Conservation (phyloP, 306 rosid species). For the Acmispon strigosus region DNA sequence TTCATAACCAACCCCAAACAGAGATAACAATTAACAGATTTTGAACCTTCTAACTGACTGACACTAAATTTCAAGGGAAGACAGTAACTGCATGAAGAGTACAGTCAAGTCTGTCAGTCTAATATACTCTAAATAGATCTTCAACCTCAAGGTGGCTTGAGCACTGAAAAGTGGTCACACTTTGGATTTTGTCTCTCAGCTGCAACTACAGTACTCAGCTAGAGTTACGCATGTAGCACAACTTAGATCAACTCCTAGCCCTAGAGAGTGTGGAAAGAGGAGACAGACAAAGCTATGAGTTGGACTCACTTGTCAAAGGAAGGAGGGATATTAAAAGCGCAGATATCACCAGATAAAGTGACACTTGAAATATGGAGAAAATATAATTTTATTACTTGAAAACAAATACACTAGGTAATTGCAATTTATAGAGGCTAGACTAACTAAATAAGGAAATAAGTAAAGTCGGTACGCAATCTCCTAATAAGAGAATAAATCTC, state of each 20-base stretch:
- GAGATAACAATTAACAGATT: not conserved
- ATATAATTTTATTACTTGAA: too few species aligned
- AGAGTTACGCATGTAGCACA: not conserved
- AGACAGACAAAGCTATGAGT: not conserved
- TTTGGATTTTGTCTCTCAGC: not conserved
- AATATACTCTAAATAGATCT: not conserved
- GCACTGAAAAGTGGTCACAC: too few species aligned
- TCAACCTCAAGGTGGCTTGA: not conserved
- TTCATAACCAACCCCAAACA: not conserved
- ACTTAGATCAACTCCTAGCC: not conserved
- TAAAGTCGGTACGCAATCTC: too few species aligned
- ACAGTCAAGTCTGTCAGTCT: not conserved
- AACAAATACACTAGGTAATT: too few species aligned
- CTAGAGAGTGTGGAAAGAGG: not conserved
- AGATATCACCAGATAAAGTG: not conserved
- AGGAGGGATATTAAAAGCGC: not conserved
- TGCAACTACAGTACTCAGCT: not conserved
- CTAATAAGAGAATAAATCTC: too few species aligned
- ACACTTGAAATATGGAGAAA: not conserved
- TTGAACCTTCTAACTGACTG: not conserved
- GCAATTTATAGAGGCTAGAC: too few species aligned
- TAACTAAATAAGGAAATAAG: too few species aligned
- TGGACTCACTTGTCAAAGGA: constrained; percentile 5
- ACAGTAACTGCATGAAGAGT: not conserved
- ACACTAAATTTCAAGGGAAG: not conserved